Evolutionary conservation across 2,329 filamentous ascomycete genomes (phyloP).

Genomic region (Trichoderma pleuroti): DNA sequence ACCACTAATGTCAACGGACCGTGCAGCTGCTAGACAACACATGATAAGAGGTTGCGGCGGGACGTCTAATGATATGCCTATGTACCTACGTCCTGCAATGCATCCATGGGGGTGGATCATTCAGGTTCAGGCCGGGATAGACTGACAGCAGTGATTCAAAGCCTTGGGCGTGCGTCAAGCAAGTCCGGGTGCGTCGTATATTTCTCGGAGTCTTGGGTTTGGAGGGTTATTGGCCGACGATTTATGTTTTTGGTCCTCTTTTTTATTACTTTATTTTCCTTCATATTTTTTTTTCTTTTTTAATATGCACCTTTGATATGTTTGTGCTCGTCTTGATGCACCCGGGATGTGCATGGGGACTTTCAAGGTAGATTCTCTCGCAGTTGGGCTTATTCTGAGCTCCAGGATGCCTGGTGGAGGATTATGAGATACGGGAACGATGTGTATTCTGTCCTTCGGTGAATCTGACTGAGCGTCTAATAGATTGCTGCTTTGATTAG

Average conservation of each 20-base stretch:
- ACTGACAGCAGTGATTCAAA: constrained; percentile 27
- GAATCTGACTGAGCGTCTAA: constrained; percentile 24
- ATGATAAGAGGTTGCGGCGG: constrained; percentile 5
- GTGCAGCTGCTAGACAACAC: constrained; percentile 51
- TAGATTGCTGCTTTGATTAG: constrained; percentile 28
- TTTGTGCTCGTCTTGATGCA: constrained; percentile 13
- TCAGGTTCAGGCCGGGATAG: constrained; percentile 28
- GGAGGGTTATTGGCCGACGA: constrained; percentile 37
- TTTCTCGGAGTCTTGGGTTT: constrained; percentile 42
- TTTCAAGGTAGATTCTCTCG: background rate
- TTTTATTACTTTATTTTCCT: background rate
- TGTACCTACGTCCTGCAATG: constrained; percentile 23
- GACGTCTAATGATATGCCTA: constrained; percentile 18
- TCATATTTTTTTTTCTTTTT: constrained; percentile 19
- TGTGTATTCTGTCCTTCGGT: constrained; percentile 18
- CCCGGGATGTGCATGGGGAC: background rate
- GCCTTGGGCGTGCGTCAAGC: constrained; percentile 27
- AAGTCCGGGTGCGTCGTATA: constrained; percentile 33
- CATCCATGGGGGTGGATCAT: constrained; percentile 23
- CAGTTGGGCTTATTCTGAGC: background rate
- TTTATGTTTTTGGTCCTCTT: constrained; percentile 33
- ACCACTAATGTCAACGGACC: constrained; percentile 55
- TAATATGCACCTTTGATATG: constrained; percentile 24
- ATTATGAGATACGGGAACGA: constrained; percentile 7
- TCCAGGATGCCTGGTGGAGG: constrained; percentile 4